These are phyloP conservation scores for Mycena metata DNA, from an alignment of 768 basidiomycete species.

Conservation along the genomic window DNA sequence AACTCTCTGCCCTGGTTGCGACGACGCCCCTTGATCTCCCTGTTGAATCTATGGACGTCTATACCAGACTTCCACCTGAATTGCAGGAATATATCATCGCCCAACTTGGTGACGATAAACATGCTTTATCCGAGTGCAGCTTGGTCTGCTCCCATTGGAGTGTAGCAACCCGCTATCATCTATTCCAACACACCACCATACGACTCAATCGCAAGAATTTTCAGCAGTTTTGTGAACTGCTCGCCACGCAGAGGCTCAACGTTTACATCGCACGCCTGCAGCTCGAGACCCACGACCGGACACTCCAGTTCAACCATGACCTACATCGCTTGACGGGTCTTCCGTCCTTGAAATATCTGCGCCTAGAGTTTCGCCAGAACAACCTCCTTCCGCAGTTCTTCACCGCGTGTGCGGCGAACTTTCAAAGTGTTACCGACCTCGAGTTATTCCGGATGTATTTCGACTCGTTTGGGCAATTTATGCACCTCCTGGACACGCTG, in stretches of 20 bases:
- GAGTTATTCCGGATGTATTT: conserved; percentile 15
- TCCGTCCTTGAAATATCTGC: conserved; percentile 7
- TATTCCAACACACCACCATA: conserved; percentile 25
- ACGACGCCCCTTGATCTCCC: too few relatives aligned
- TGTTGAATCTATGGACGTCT: not conserved
- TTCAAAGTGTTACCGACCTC: conserved; percentile 8
- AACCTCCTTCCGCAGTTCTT: conserved; percentile 2
- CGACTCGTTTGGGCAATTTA: conserved; percentile 8
- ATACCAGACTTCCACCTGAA: conserved; percentile 12
- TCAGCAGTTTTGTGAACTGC: conserved; percentile 10
- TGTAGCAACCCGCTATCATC: conserved; percentile 15
- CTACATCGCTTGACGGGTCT: conserved; percentile 8
- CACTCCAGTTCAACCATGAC: conserved; percentile 22
- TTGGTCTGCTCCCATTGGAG: conserved; percentile 23
- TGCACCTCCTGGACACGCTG: not conserved
- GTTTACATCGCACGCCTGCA: conserved; percentile 22
- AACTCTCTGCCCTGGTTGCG: too few relatives aligned
- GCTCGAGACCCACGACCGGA: not conserved
- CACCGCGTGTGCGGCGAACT: not conserved
- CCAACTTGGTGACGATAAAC: conserved; percentile 10
- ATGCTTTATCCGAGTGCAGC: conserved; percentile 5
- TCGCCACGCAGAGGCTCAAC: conserved; percentile 13
- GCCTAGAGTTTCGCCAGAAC: conserved; percentile 3
- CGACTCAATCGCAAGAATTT: conserved; percentile 16
- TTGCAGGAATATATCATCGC: conserved; percentile 27